Conservation (phyloP, 805 yeast genomes). For the Phaffomyces antillensis region DNA sequence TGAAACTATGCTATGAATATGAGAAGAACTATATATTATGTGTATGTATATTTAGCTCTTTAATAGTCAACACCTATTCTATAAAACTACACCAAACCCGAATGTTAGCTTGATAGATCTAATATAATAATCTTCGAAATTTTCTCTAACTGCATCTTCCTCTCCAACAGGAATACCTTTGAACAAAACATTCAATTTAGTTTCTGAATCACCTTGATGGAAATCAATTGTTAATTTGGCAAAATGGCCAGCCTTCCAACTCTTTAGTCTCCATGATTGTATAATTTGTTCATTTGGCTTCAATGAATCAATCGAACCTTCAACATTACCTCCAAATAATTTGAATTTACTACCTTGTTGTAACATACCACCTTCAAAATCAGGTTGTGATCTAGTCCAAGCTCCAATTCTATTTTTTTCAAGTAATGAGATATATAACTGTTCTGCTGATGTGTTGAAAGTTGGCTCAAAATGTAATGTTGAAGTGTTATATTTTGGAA, state of each 20-base stretch:
- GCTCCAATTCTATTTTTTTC: constrained; percentile 77
- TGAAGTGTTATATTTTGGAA: constrained; percentile 73
- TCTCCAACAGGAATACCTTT: constrained; percentile 93
- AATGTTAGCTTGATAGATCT: constrained; percentile 85
- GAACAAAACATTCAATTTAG: constrained; percentile 71
- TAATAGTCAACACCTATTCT: background rate
- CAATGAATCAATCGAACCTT: constrained; percentile 59
- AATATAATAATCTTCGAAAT: constrained; percentile 85
- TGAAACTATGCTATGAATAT: too few relatives aligned
- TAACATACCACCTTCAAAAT: constrained; percentile 38
- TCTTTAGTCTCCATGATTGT: constrained; percentile 80
- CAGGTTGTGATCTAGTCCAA: constrained; percentile 75
- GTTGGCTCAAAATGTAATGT: constrained; percentile 68
- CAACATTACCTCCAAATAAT: constrained; percentile 82
- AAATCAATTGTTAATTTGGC: constrained; percentile 63
- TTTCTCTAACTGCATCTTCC: constrained; percentile 77
- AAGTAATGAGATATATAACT: constrained; percentile 68
- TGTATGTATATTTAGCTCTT: too few relatives aligned
- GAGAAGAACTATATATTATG: too few relatives aligned
- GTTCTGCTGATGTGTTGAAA: constrained; percentile 85
- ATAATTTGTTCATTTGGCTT: constrained; percentile 52
- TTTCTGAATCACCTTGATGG: constrained; percentile 77
- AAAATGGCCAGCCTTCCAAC: constrained; percentile 83
- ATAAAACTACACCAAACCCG: constrained; percentile 92
- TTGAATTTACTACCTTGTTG: constrained; percentile 55